Evolutionary conservation across 257 asterid genomes (phyloP).

Genomic region (Nicotiana benthamiana): DNA sequence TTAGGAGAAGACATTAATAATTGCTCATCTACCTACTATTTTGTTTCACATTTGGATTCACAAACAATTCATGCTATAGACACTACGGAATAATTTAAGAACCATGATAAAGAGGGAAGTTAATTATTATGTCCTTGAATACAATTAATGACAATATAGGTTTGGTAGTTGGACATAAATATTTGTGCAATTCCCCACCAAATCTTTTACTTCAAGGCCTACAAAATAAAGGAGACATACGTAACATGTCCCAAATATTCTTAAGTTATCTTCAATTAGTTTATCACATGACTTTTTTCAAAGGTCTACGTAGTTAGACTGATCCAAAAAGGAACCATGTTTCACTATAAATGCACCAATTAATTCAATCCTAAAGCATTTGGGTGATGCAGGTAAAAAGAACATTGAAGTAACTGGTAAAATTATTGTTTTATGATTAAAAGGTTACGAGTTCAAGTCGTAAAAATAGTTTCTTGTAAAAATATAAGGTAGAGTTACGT

Average conservation of each 20-base stretch:
- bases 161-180: neutral
- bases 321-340: neutral
- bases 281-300: neutral
- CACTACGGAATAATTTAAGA: neutral
- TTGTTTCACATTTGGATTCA: neutral
- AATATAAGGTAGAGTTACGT: too few relatives aligned
- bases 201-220: neutral
- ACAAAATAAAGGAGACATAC: neutral
- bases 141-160: neutral
- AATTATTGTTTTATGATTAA: too few relatives aligned
- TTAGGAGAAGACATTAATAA: too few relatives aligned
- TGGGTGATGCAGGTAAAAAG: too few relatives aligned
- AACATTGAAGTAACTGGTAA: too few relatives aligned
- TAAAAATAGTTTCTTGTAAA: too few relatives aligned
- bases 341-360: neutral
- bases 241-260: neutral
- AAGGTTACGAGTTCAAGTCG: too few relatives aligned
- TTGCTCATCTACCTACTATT: neutral
- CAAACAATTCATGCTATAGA: neutral
- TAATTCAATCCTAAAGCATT: neutral
- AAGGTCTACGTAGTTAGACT: neutral
- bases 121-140: neutral
- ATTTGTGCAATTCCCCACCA: slow-evolving; percentile 2
- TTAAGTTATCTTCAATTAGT: neutral
- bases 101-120: neutral